A percentile compares a stretch with the other conserved stretches of the same genome.
Evolutionary conservation across 768 basidiomycete genomes (phyloP).

Genomic region (Hygrophorus pudorinus): DNA sequence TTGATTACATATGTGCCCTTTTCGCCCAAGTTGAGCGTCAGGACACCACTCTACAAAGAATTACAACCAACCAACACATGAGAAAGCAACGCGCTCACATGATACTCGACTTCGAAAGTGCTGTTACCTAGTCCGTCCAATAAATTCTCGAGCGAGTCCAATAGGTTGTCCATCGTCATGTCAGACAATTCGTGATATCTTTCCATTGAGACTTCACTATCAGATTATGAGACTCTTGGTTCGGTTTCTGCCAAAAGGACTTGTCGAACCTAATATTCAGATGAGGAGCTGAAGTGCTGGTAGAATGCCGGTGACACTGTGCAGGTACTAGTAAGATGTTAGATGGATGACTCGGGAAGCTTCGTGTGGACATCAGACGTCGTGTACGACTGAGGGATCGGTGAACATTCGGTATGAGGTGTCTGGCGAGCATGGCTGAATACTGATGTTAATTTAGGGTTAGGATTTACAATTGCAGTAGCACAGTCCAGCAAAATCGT

Average conservation of each 20-base stretch:
- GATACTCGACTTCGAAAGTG: slow-evolving; percentile 80
- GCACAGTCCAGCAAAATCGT: too few relatives aligned
- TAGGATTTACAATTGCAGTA: slow-evolving; percentile 20
- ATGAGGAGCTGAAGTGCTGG: slow-evolving; percentile 49
- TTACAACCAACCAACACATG: not conserved
- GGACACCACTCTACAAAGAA: slow-evolving; percentile 66
- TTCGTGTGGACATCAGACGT: slow-evolving; percentile 18
- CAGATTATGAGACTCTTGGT: slow-evolving; percentile 10
- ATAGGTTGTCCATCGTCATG: slow-evolving; percentile 62
- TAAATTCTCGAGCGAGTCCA: slow-evolving; percentile 65
- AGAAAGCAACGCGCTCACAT: slow-evolving; percentile 36
- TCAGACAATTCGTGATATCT: slow-evolving; percentile 69
- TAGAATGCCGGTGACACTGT: slow-evolving; percentile 15
- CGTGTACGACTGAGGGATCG: slow-evolving; percentile 4
- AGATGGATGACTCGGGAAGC: slow-evolving; percentile 10
- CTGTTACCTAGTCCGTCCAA: slow-evolving; percentile 50
- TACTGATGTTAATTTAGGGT: slow-evolving; percentile 16
- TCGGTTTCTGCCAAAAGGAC: not conserved
- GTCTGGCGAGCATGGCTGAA: slow-evolving; percentile 5
- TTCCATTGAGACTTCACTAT: slow-evolving; percentile 42
- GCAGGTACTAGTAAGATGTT: not conserved
- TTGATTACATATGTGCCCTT: slow-evolving; percentile 91
- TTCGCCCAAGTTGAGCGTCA: slow-evolving; percentile 68
- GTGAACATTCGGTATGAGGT: not conserved
- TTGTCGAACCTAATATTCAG: slow-evolving; percentile 41